Base-by-base conservation (phyloP, 768 basidiomycete species). In the Rubroboletus pulcherrimus region DNA sequence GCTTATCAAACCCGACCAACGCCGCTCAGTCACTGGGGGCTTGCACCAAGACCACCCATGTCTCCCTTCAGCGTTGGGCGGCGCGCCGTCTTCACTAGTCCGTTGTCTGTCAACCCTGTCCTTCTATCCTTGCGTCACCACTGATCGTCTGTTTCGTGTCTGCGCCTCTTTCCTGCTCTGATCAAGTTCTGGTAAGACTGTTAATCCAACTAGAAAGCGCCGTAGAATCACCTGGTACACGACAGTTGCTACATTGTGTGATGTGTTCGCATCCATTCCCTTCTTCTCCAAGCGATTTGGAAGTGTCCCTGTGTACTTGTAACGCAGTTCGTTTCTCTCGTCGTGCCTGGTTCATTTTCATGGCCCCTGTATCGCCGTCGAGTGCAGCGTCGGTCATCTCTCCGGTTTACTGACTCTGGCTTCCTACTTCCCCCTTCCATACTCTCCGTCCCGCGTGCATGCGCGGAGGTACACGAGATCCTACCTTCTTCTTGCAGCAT, bases 381-480 rank as follows among this genome's bases (percentile, higher is more conserved):
- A 35, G 51, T 47, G 51, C 39, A 38, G 29, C 54, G 51, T 53
- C 49, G 31, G 21, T 24, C 55, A 19, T 49, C 39, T 51, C 37
- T 53, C 53, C 46, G 19, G 7, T 44, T 7, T 14, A 41, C 69
- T 56, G 31, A 33, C 65, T 61, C 58, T 56, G 60, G 64, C 47
- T 48, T 30, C 37, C 40, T 44, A 5, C 37, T 59, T 66, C 39
- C 61, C 61, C 43, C 21, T 63, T 67, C 51, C 41, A 49, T 63
- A 45, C 44, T 44, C 57, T 38, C 57, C 62, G 50, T 62, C 50
- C 59, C 60, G 57, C 60, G 58, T 67, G 57, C 54, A 47, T 57
- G 54, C 53, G 54, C 64, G 62, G 66, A 59, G 57, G 54, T 63
- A 48, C 59, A 46, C 48, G 58, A 71, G 64, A 59, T 65, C 61